These are phyloP conservation scores for Podila clonocystis DNA, from an alignment of 192 early-diverging fungal species.

Conservation along the genomic window DNA sequence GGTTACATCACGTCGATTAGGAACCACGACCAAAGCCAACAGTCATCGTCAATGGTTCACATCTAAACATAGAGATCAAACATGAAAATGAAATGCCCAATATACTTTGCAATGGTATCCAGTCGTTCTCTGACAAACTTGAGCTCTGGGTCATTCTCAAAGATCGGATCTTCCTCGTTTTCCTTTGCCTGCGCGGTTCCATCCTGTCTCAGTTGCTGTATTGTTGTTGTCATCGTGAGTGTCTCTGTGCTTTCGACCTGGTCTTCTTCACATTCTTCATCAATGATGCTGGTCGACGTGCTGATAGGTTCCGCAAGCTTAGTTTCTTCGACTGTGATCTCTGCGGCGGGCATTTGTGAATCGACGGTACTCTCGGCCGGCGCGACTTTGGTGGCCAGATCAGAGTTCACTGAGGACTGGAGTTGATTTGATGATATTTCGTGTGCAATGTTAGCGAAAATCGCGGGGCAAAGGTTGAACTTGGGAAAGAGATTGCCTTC, in stretches of 20 bases:
- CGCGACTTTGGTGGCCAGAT: constrained; percentile 1
- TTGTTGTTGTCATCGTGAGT: not conserved
- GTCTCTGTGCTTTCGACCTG: not conserved
- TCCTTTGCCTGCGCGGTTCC: not conserved
- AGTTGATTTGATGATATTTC: not conserved
- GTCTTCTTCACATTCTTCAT: not conserved
- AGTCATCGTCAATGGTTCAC: not conserved
- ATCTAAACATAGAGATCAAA: not conserved
- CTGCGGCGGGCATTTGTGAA: not conserved
- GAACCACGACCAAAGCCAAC: not conserved
- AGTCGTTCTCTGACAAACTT: constrained; percentile 27
- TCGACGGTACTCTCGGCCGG: not conserved
- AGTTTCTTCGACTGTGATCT: not conserved
- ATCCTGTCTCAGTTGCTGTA: not conserved
- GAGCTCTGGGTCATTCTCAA: constrained; percentile 26
- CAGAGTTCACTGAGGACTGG: not conserved
- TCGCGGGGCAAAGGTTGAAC: too few species aligned
- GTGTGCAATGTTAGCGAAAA: not conserved
- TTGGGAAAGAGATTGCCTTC: not conserved
- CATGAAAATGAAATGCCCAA: not conserved
- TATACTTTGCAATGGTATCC: constrained; percentile 26
- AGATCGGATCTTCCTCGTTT: not conserved
- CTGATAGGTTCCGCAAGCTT: not conserved
- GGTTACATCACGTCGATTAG: not conserved
- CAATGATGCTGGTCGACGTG: not conserved